Conservation (phyloP, 2,329 filamentous ascomycete species). For the Malbranchea zuffiana region DNA sequence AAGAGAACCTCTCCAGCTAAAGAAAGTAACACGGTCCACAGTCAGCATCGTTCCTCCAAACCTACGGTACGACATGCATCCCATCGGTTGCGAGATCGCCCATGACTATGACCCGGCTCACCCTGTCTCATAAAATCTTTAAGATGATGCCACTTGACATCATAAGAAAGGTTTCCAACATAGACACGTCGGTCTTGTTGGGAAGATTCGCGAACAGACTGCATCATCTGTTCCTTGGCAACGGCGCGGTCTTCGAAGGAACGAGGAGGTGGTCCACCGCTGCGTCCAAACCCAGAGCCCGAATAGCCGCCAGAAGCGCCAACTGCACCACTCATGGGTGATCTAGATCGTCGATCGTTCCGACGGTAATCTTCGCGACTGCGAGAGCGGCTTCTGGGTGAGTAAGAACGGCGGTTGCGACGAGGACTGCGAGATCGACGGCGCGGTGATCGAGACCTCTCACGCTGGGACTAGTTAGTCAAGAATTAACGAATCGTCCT, state of each 20-base stretch:
- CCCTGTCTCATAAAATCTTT: conserved; percentile 99
- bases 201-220: conserved; percentile 80
- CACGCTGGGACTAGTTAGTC: conserved; percentile 51
- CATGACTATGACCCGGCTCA: conserved; percentile 41
- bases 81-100: conserved; percentile 14
- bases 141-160: conserved; percentile 99
- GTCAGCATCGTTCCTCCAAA: conserved; percentile 21
- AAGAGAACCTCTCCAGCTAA: conserved; percentile 98
- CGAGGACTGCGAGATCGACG: conserved; percentile 72
- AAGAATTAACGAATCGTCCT: conserved; percentile 23
- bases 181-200: conserved; percentile 99
- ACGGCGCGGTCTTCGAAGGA: conserved; percentile 72
- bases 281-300: conserved; percentile 49
- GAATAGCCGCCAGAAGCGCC: conserved; percentile 61
- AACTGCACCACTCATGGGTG: conserved; percentile 67
- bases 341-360: conserved; percentile 65
- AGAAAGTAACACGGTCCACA: conserved; percentile 22
- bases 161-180: conserved; percentile 96
- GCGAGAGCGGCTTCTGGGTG: conserved; percentile 65
- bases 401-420: conserved; percentile 65
- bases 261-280: conserved; percentile 55
- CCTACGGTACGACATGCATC: conserved; percentile 13
- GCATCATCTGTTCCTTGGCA: conserved; percentile 93
- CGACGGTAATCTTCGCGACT: conserved; percentile 70
- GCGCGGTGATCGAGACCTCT: conserved; percentile 58